Base-by-base conservation (phyloP, 1,284 basidiomycete species). In the Heliocybe sulcata region DNA sequence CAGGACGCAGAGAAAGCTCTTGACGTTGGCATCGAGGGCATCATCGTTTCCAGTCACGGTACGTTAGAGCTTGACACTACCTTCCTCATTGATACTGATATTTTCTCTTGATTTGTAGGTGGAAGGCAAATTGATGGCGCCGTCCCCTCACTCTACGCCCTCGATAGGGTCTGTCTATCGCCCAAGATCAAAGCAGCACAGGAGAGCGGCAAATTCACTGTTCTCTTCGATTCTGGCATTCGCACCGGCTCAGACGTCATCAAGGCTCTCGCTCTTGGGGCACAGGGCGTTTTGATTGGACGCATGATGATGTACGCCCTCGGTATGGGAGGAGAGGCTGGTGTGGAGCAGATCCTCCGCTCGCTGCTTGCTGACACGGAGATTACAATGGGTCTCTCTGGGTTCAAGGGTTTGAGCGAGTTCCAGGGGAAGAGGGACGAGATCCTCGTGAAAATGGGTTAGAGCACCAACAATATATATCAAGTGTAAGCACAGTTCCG, bases 11-110 rank as follows among this genome's bases (percentile, higher is more conserved):
- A 84, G 60, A 78, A 77, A 58, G 86, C 86, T 0, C 63, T 90
- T 9, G 80, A 85, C 20, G 64, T 76, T n/a, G 82, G 82, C 1
- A 75, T 83, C 10, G 82, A 93, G 59, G 90, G 85, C 1, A 87
- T 94, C 57, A 69, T 92, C 26, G 85, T 93, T 9, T 88, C 85
- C 4, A 93, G 93, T 64, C 91, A 94, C 63, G 91, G 86, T 83
- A 52, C 45, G 70, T 61, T 8, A 19, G 20, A 48, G 35, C 47
- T 45, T 47, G 20, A 3, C 50, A 26, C 48, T 45, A 22, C 26
- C 19, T 26, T 16, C n/a, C 29, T n/a, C 16, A 33, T 49, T 54
- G 22, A 59, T 49, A 49, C 20, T 49, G 3, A 49, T n/a, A 22
- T 6, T 47, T 9, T 6, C 47, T n/a, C 12, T 6, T 25, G 14